Evolutionary conservation across 805 yeast species (phyloP), one percentile per base, ranked within the genome.

Genomic region (Metschnikowia lachancei): DNA sequence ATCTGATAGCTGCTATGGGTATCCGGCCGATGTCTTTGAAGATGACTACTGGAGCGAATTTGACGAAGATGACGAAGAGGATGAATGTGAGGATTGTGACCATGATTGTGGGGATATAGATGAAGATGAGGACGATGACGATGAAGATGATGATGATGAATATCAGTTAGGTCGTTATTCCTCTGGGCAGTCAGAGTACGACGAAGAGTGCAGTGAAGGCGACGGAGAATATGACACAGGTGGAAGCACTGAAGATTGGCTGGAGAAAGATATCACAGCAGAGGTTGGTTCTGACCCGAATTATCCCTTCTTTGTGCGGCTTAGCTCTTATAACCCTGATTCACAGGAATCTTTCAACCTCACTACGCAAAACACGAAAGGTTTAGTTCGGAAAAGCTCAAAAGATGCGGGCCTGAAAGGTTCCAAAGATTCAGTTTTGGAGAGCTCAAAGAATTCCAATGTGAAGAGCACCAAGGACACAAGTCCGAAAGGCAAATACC

Each of bases 261-360:
- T 19, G 36, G 42, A 39, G 20, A 28, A 11, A 14, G 33, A 30
- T 8, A 8, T 12, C 6, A 3, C 12, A 9, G 28, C 12, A 10
- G 28, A 26, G 28, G 28, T 12, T 26, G 28, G 28, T 9, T 8
- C 11, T 6, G 28, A 26, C 28, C 28, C 28, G 9, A 30, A 43
- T 12, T 39, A 45, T 33, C 47, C 43, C 1, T 45, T 45, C 34
- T 45, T 39, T 18, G 43, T 45, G 19, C 19, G 43, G 26, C 40
- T 45, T 18, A 45, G 47, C 28, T 39, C 43, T 4, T 35, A 39
- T 18, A 41, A 32, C 17, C 35, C 39, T 5, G 41, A 18, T 20
- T 7, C 14, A 3, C 12, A 36, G 22, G 13, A 4, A 3, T 20
- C 38, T 6, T 14, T 12, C 12, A 22, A 36, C 12, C 6, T n/a